Base-by-base conservation (phyloP, 176 grass and related monocot species). In the Aegilops longissima region DNA sequence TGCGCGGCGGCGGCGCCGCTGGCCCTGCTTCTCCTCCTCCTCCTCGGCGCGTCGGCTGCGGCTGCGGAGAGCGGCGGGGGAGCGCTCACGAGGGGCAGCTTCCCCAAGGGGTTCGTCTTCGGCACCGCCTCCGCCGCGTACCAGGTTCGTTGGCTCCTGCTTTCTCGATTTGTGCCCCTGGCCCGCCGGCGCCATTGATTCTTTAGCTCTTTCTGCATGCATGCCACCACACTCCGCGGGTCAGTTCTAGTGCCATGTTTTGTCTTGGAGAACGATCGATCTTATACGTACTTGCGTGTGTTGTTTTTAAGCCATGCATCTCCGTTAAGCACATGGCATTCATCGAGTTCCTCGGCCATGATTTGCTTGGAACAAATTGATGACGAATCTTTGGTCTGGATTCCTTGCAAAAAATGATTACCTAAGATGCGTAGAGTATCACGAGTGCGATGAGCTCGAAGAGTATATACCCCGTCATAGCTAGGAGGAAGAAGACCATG, bases 111-210 rank as follows among this genome's bases (percentile, higher is more conserved):
- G 1, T 98, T 98, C 85, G 88, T 94, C 11, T 98, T 98, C 88
- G 96, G 96, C 85, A 96, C 92, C 61, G 93, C 96, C 76, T 88
- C 96, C 78, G 88, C 96, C 52, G 81, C 96, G 11, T 98, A 94
- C 64, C 96, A 98, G 96, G 96, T 98, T 52, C 8, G 24, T 24
- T 13, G 56, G 18, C 13, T 24, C 39, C 24, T 1, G 9, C 12
- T 67, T 1, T 29, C 45, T 58, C 21, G 2, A 12, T 78, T 16
- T 24, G 23, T 79, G 16, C 14, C 67, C 40, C 12, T 65, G 6
- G 1, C 25, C 34, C 54, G 73, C 25, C 25, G 35, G 38, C 72
- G 72, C 42, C 72, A 49, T 27, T 13, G 51, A 1, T 44, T 44
- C 12, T 17, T 33, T 11, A 17, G 8, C 20, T 21, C 0, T 17